Evolutionary conservation across 1,284 basidiomycete genomes (phyloP), one percentile per base, ranked within the genome.

Genomic region (Cystobasidium slooffiae): DNA sequence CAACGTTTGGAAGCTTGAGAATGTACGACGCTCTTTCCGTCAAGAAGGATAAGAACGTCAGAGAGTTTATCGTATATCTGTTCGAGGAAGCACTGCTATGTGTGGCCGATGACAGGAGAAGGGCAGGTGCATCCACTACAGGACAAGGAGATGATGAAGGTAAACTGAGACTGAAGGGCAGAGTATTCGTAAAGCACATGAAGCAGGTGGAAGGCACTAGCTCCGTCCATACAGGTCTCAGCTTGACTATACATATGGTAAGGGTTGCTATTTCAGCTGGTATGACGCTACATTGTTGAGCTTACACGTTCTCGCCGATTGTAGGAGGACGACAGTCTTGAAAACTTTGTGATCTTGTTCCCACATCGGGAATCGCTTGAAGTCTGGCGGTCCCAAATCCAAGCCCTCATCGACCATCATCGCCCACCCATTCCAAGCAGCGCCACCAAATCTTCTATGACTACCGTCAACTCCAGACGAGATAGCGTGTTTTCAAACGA

Each of bases 11-110:
- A 0, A 86, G 89, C 0, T 85, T 98, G 53, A 89, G 91, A 77
- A 91, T 97, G 86, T 97, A 94, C 82, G 94, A 97, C 82, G 86
- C 93, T 59, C 85, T 98, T 41, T 89, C 88, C 56, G 93, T 98
- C 53, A 88, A 94, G 61, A 90, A 95, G 72, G 93, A 94, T 78
- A 84, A 89, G 10, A 88, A 94, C 70, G 96, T 81, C 43, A 47
- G 76, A 12, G 76, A 78, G 53, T 79, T 79, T 72, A 41, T 77
- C 55, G 55, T 97, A 74, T 97, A 98, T 83, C 88, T 99, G 52
- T 98, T 97, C 87, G 90, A 91, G 80, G 93, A 97, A 81, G 96
- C 96, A 10, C 90, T 99, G 75, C 93, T 98, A 75, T 99, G 95
- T 82, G 92, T 98, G 16, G 88, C 92, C 24, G 96, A 98, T 81